phyloP scores from a whole-genome alignment of 352 stramenopile genomes.

The Blastocystis sp. region DNA sequence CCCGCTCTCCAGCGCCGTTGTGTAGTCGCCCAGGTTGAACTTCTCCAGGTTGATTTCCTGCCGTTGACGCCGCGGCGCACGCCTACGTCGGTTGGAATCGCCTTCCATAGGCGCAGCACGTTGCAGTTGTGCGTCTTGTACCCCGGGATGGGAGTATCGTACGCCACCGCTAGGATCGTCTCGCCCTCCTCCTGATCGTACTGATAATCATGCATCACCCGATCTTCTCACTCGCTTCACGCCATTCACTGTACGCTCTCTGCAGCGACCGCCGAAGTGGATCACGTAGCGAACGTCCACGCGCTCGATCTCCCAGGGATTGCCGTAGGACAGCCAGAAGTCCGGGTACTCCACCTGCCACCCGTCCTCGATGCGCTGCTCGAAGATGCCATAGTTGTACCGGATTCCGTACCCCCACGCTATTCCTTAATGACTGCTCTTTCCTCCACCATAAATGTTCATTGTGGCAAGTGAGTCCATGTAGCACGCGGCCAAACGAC shows the following conservation, averaged over 20 bases:
- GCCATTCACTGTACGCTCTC: not conserved
- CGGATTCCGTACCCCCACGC: conserved; percentile 72
- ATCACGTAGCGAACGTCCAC: conserved; percentile 70
- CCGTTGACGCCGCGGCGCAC: not conserved
- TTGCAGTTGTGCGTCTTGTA: conserved; percentile 72
- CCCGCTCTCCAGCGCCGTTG: conserved; percentile 63
- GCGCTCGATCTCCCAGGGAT: conserved; percentile 72
- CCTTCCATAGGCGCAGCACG: conserved; percentile 71
- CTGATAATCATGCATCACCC: not conserved
- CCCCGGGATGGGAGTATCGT: conserved; percentile 71
- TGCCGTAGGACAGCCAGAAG: conserved; percentile 71
- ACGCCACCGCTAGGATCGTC: conserved; percentile 69
- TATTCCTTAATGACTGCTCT: not conserved
- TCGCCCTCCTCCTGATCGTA: conserved; percentile 41
- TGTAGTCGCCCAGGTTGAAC: conserved; percentile 67
- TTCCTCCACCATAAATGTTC: conserved; percentile 70
- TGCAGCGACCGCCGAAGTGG: conserved; percentile 69
- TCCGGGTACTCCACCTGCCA: conserved; percentile 71
- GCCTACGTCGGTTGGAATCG: conserved; percentile 69
- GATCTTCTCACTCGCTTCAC: conserved; percentile 55
- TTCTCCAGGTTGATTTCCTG: conserved; percentile 68
- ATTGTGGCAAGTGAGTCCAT: conserved; percentile 72
- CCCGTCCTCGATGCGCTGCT: conserved; percentile 68
- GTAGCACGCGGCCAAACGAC: conserved; percentile 71
- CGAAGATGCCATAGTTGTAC: conserved; percentile 73